Evolutionary conservation across 192 early-diverging fungal species (phyloP), one percentile per base, ranked within the genome.

Genomic region (Ambispora gerdemannii): DNA sequence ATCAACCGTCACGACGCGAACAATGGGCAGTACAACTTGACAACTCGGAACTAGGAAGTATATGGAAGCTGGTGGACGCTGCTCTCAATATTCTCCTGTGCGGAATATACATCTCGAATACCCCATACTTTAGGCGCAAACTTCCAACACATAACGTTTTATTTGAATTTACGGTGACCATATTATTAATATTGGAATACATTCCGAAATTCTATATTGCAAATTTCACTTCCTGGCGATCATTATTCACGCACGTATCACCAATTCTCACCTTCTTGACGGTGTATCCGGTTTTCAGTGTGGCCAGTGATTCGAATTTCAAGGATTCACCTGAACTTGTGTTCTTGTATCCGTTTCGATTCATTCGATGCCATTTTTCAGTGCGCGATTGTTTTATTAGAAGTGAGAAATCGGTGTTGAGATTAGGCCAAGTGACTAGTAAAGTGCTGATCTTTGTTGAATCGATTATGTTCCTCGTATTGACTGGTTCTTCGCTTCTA

Each of bases 321-420:
- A 25, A 49, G 3, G 43, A 70, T 34, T 43, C 68, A 8, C 68
- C 47, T 59, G 49, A 58, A 17, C 35, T 70, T 28, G 56, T 70
- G 7, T 70, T 70, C 22, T 70, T 70, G 35, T 70, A 70, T 61
- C 68, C 68, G 31, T 70, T 70, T 31, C 56, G 68, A 32, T 70
- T 70, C 10, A 50, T 70, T 49, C 53, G 68, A 19, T 70, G 68
- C 22, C 38, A 70, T 60, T 60, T 70, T 13, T 70, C 68, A 6
- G 68, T 70, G 15, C n/a, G 17, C 32, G 68, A 60, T 60, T 70
- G 68, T 50, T 34, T 70, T 27, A 56, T 70, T 6, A 70, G 68
- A 28, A 70, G 68, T 25, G 68, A 70, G 30, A 70, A 70, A 32
- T 70, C 68, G 2, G 56, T 70, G 27, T 31, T 70, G 22, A 47